Evolutionary conservation across 1,284 basidiomycete species (phyloP).

Genomic region (Boletellus deceptivus): DNA sequence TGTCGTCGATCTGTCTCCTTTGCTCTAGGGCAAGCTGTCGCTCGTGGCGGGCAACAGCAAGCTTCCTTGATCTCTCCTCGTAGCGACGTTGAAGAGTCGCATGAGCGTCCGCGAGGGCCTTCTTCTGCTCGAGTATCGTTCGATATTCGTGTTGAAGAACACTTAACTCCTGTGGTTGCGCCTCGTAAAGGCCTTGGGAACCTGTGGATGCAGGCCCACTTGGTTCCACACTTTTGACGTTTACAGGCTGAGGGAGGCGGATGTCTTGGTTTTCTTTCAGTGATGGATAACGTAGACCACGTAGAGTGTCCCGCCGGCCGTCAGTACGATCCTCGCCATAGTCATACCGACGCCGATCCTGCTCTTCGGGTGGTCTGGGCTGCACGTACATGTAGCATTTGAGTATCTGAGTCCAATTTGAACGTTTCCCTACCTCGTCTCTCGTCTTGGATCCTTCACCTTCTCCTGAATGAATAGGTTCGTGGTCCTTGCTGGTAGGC

Average conservation of each 20-base stretch:
- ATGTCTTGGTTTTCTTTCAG: not conserved
- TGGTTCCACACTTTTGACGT: not conserved
- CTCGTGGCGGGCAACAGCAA: slow-evolving; percentile 5
- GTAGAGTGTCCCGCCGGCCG: not conserved
- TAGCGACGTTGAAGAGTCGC: slow-evolving; percentile 1
- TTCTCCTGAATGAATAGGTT: not conserved
- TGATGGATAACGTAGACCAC: not conserved
- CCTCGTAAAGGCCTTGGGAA: slow-evolving; percentile 6
- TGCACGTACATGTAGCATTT: not conserved
- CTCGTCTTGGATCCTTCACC: not conserved
- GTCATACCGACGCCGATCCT: not conserved
- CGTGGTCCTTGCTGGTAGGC: not conserved
- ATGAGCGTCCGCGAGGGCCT: not conserved
- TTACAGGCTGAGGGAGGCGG: not conserved
- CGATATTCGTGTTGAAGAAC: slow-evolving; percentile 3
- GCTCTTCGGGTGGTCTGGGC: slow-evolving; percentile 1
- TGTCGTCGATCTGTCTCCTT: slow-evolving; percentile 1
- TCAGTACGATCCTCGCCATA: not conserved
- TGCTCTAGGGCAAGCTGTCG: slow-evolving; percentile 2
- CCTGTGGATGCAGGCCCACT: not conserved
- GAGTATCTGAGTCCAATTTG: not conserved
- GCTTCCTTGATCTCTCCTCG: slow-evolving; percentile 10
- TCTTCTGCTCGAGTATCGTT: slow-evolving; percentile 9
- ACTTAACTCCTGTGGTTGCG: slow-evolving; percentile 8
- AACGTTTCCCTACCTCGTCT: slow-evolving; percentile 10